A percentile compares a stretch with the other conserved stretches of the same genome.
phyloP scores from a whole-genome alignment of 768 basidiomycete genomes.

The Pisolithus marmoratus region DNA sequence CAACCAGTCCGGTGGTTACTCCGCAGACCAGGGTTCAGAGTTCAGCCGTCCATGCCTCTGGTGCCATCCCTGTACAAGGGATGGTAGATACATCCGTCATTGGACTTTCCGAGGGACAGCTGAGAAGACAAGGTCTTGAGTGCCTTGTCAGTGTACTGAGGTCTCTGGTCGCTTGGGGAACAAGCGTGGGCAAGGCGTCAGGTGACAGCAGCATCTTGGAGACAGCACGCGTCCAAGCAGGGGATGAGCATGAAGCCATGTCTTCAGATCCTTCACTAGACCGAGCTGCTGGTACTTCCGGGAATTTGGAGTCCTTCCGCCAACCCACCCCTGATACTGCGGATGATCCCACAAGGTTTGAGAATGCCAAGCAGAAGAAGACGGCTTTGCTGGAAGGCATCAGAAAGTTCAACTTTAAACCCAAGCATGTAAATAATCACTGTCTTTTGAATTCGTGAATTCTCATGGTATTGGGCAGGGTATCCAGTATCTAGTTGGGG shows the following conservation, averaged over 20 bases:
- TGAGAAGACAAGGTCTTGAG: constrained; percentile 91
- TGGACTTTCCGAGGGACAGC: constrained; percentile 75
- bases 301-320: constrained; percentile 52
- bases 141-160: constrained; percentile 84
- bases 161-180: constrained; percentile 91
- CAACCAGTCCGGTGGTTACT: constrained; percentile 54
- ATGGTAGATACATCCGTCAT: constrained; percentile 61
- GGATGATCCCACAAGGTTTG: constrained; percentile 92
- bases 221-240: constrained; percentile 39
- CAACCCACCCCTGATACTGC: constrained; percentile 69
- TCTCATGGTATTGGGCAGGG: constrained; percentile 46
- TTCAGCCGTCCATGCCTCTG: constrained; percentile 51
- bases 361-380: constrained; percentile 95
- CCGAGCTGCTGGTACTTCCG: constrained; percentile 40
- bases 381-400: constrained; percentile 92
- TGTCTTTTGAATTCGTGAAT: not conserved
- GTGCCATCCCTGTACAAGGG: constrained; percentile 59
- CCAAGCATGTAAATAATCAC: constrained; percentile 69
- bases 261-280: constrained; percentile 56
- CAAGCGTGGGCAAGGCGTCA: constrained; percentile 34
- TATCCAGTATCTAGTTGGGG: constrained; percentile 80
- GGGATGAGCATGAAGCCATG: constrained; percentile 55
- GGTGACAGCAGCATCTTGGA: constrained; percentile 33
- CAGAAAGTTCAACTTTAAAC: constrained; percentile 97
- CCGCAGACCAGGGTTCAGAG: constrained; percentile 35